phyloP scores from a whole-genome alignment of 768 basidiomycete genomes.

The Panaeolus papilionaceus region DNA sequence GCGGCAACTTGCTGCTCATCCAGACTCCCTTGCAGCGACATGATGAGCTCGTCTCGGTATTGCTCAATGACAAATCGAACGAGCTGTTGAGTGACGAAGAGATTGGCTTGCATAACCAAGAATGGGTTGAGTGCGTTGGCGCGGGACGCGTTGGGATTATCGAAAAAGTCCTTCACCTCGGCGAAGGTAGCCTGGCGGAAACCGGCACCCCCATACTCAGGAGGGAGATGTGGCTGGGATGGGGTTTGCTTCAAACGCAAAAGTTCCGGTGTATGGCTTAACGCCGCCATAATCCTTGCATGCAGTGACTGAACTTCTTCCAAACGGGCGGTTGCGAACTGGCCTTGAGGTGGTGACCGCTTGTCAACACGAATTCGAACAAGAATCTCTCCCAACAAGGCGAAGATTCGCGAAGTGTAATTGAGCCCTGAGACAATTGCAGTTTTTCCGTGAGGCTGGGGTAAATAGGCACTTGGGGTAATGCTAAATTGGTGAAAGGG shows the following conservation, averaged over 20 bases:
- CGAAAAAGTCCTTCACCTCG: conserved; percentile 90
- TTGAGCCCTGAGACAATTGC: conserved; percentile 87
- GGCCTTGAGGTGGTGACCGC: conserved; percentile 83
- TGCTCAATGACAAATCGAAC: conserved; percentile 93
- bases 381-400: conserved; percentile 84
- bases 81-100: conserved; percentile 96
- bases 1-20: conserved; percentile 72
- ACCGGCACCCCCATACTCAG: conserved; percentile 71
- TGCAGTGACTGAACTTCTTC: conserved; percentile 88
- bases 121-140: conserved; percentile 89
- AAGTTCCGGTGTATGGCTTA: conserved; percentile 78
- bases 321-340: conserved; percentile 82
- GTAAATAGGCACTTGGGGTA: conserved; percentile 81
- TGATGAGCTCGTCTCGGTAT: conserved; percentile 85
- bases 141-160: conserved; percentile 86
- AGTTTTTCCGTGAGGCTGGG: conserved; percentile 88
- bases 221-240: conserved; percentile 52
- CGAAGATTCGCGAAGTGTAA: conserved; percentile 86
- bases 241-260: conserved; percentile 70
- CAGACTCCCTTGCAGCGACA: conserved; percentile 66
- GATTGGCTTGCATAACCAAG: conserved; percentile 91
- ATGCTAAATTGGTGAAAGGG: conserved; percentile 55
- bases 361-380: conserved; percentile 89
- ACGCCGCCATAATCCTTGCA: conserved; percentile 72
- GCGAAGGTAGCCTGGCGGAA: conserved; percentile 86